Base-by-base conservation (phyloP, 768 basidiomycete species). In the Lenzites betulinus region DNA sequence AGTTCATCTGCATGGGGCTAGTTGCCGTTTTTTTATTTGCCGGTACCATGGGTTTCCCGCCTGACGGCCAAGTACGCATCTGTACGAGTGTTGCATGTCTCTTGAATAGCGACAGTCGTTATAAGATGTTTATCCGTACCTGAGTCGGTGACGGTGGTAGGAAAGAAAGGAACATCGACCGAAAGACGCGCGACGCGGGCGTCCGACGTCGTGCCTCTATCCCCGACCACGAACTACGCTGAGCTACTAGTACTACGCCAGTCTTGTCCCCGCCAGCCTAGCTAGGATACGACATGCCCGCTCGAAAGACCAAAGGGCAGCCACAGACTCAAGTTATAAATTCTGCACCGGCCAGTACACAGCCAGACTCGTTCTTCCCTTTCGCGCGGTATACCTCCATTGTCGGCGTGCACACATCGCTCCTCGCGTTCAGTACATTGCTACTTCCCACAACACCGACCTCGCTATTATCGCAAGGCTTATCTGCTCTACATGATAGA, bases 361-460 rank as follows among this genome's bases (percentile, higher is more conserved):
- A 25, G 13, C 59, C 47, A n/a, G 39, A 8, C 39, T 13, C 60
- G 20, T 72, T 62, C 54, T 82, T 83, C 62, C 83, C 86, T 13
- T 79, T 83, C 58, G 79, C 81, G 6, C 78, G 78, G 25, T 91
- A 90, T 74, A 80, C 82, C 57, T 86, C 89, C 30, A 74, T 84
- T 25, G 83, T 90, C 22, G 86, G 85, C 46, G 85, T 91, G 7
- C 87, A 89, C 69, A 78, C 83, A 1, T 78, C 82, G 16, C 83
- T 92, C 8, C 78, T 92, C 62, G 73, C 76, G 2, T 92, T 91
- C 71, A 78, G 81, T 13, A 83, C 83, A 1, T 77, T 93, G 54
- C 86, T 83, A 70, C 78, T 93, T n/a, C 92, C 91, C n/a, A 82
- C 81, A 51, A 83, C 81, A 18, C 76, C 79, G 2, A 75, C 78